Base-by-base conservation (phyloP, 352 stramenopile genomes). In the Globisporangium okanoganense region DNA sequence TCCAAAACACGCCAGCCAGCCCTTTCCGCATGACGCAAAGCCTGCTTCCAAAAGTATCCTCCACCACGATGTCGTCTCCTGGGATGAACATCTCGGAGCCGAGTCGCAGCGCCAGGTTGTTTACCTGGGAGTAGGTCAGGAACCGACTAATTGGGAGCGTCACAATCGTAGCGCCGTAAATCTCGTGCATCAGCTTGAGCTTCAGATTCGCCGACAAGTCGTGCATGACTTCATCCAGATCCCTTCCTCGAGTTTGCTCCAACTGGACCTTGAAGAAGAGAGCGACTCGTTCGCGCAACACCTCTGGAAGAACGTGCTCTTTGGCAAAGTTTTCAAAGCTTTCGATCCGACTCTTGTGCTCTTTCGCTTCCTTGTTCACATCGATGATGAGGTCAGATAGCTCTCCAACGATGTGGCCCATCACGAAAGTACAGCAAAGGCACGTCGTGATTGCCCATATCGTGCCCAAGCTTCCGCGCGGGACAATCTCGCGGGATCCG, bases 261-360 rank as follows among this genome's bases (percentile, higher is more conserved):
- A 79, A 79, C 44, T 92, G 79, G 0, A 76, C 61, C 4, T 77
- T 72, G 54, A 92, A 83, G 58, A 90, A 92, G 12, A 87, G 67
- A 2, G 62, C 70, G 0, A 87, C 79, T 12, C 85, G 81, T 5
- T 71, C 71, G 1, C 78, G 77, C 2, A 94, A 29, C 0, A 63
- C 60, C 12, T 74, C 76, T 0, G 77, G 58, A 2, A 94, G 51
- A 0, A 73, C 64, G 18, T 92, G 73, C 20, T 85, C 69, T 57
- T 89, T 86, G 6, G 82, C 82, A 51, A 88, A 94, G 1, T 74
- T 52, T 41, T 91, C 82, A n/a, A 92, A 94, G 56, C 72, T 87
- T 18, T 89, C 78, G 13, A 91, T 77, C 0, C 78, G 79, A 16
- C 64, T 66, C 48, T 91, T 88, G 59, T 88, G 82, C 29, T 92